phyloP scores from a whole-genome alignment of 2,329 filamentous ascomycete genomes.

The Claviceps digitariae region DNA sequence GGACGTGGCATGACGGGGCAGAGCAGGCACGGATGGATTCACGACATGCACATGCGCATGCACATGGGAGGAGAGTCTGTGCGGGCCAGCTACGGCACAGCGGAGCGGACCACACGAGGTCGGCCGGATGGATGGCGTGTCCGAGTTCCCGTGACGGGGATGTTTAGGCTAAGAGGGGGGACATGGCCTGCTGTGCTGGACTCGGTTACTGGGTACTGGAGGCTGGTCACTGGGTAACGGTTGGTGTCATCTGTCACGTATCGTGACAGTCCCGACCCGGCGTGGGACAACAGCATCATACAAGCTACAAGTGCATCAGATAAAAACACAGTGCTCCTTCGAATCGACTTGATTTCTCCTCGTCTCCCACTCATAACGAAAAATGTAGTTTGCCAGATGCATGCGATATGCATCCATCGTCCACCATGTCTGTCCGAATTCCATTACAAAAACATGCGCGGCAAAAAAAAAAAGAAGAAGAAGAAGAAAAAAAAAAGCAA shows the following conservation, averaged over 20 bases:
- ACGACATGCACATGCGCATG: not conserved
- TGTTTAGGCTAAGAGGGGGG: not conserved
- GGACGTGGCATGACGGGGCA: not conserved
- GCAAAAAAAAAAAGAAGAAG: not conserved
- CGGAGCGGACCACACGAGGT: not conserved
- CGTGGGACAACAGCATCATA: too few species aligned
- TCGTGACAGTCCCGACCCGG: too few species aligned
- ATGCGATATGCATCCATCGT: conserved; percentile 3
- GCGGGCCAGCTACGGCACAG: not conserved
- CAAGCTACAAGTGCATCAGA: too few species aligned
- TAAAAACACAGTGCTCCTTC: not conserved
- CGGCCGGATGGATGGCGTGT: not conserved
- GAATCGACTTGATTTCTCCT: not conserved
- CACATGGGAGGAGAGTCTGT: not conserved
- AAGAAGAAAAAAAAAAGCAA: conserved; percentile 1
- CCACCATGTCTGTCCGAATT: not conserved
- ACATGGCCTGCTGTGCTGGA: too few species aligned
- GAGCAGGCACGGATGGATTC: not conserved
- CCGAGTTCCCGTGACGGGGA: not conserved
- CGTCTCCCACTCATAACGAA: not conserved
- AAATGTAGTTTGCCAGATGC: not conserved
- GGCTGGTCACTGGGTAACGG: too few species aligned
- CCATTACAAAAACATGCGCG: not conserved
- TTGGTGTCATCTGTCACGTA: too few species aligned
- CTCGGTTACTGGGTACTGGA: too few species aligned